Evolutionary conservation across 2,329 filamentous ascomycete genomes (phyloP).

Genomic region (Aspergillus luchuensis): DNA sequence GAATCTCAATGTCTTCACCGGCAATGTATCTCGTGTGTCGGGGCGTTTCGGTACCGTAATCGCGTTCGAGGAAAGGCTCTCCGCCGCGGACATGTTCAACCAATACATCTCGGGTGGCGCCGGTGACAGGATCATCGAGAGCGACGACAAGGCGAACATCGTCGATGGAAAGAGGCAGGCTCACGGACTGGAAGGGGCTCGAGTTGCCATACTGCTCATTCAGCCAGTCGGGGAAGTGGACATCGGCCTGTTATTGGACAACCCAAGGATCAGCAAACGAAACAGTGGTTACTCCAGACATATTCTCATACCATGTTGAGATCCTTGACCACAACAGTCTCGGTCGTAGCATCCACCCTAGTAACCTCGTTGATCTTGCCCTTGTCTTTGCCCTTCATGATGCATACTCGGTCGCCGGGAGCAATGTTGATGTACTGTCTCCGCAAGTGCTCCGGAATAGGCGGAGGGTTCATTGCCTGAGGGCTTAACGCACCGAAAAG

Average conservation of each 20-base stretch:
- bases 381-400: conserved; percentile 75
- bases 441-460: conserved; percentile 43
- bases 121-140: conserved; percentile 66
- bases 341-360: conserved; percentile 56
- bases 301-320: conserved; percentile 59
- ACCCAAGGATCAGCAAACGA: not conserved
- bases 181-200: conserved; percentile 50
- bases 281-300: conserved; percentile 3
- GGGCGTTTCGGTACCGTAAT: conserved; percentile 47
- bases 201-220: conserved; percentile 40
- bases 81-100: conserved; percentile 68
- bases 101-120: conserved; percentile 70
- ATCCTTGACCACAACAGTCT: conserved; percentile 63
- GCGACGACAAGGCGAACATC: conserved; percentile 81
- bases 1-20: conserved; percentile 71
- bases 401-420: conserved; percentile 75
- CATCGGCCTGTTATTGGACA: conserved; percentile 39
- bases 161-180: conserved; percentile 65
- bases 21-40: conserved; percentile 60
- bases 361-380: conserved; percentile 79
- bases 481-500: conserved; percentile 60
- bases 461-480: conserved; percentile 38
- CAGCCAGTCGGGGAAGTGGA: conserved; percentile 43
- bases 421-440: conserved; percentile 62
- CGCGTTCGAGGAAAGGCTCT: conserved; percentile 54